Conservation (phyloP, 176 grass and related monocot species). For the Eragrostis curvula region DNA sequence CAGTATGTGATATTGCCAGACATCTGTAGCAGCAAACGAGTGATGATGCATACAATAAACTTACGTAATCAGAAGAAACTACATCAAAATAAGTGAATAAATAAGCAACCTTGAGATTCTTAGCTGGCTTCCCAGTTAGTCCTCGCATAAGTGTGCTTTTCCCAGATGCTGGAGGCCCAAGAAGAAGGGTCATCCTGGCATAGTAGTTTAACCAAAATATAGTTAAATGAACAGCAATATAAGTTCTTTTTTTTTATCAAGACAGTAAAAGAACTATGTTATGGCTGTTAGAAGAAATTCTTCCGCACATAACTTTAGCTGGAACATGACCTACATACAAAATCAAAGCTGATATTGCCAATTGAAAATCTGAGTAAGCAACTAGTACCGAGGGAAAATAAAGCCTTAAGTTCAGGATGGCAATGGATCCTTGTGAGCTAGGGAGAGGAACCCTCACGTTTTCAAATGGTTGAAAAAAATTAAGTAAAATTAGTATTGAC, state of each 20-base stretch:
- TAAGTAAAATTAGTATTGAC: not conserved
- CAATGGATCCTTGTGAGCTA: not conserved
- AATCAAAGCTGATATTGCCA: not conserved
- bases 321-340: not conserved
- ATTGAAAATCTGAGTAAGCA: not conserved
- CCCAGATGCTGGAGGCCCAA: constrained; percentile 86
- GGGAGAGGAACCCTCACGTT: not conserved
- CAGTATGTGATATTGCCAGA: constrained; percentile 60
- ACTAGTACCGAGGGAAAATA: not conserved
- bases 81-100: not conserved
- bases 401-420: not conserved
- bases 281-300: not conserved
- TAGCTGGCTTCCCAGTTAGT: constrained; percentile 70
- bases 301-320: not conserved
- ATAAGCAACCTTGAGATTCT: constrained; percentile 64
- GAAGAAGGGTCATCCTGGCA: constrained; percentile 92
- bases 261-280: not conserved
- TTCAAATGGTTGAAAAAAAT: not conserved
- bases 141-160: constrained; percentile 87
- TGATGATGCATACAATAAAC: not conserved
- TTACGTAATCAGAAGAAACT: not conserved
- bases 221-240: constrained; percentile 17
- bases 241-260: not conserved
- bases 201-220: not conserved
- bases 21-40: constrained; percentile 26